These are phyloP conservation scores for Dactylis glomerata DNA, from an alignment of 176 grass and related monocot species.

Conservation along the genomic window DNA sequence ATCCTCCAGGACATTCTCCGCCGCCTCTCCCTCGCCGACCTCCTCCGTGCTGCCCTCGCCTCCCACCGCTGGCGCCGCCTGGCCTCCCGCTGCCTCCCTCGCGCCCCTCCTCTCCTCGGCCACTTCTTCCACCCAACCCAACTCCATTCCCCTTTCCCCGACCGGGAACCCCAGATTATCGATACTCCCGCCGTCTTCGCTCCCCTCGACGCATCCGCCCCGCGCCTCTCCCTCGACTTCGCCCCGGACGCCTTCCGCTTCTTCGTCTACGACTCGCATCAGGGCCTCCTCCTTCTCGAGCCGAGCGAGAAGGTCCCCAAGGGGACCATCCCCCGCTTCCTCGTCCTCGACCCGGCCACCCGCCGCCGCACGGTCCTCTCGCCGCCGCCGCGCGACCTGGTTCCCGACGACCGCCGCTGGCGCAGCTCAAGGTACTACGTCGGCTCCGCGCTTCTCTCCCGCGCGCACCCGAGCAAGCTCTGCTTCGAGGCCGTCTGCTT, in stretches of 20 bases:
- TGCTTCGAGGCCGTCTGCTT: conserved; percentile 11
- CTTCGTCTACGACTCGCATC: conserved; percentile 11
- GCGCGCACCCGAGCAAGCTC: neutral
- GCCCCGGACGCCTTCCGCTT: neutral
- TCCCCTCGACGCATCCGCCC: neutral
- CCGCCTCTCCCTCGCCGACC: conserved; percentile 9
- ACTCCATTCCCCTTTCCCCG: neutral
- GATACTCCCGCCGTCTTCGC: neutral
- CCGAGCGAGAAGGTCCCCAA: neutral
- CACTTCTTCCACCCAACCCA: neutral
- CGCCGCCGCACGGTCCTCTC: neutral
- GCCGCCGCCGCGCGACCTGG: neutral
- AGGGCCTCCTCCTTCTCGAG: conserved; percentile 12
- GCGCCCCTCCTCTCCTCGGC: neutral
- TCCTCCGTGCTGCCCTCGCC: neutral
- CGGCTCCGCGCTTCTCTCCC: neutral
- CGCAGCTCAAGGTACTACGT: neutral
- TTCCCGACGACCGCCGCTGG: neutral
- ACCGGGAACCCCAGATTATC: neutral
- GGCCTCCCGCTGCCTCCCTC: neutral
- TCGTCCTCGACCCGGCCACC: neutral
- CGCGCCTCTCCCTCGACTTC: neutral
- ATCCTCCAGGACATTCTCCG: neutral
- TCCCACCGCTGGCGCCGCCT: neutral
- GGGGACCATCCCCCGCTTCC: neutral